phyloP scores from a whole-genome alignment of 257 asterid genomes.

The Ilex asprella region DNA sequence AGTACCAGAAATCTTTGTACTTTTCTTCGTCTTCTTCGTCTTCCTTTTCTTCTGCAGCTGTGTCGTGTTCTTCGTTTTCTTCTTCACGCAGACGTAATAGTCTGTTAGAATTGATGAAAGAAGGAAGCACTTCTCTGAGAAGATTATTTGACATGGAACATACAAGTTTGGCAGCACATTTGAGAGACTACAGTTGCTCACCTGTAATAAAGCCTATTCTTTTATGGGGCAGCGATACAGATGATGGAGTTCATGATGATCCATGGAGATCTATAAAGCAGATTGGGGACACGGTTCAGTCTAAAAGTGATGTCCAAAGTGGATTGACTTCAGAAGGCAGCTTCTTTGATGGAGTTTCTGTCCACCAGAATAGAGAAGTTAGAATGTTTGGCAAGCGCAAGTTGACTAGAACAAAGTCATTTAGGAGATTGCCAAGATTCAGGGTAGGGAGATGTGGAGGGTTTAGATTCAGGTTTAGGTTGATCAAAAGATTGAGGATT shows the following conservation, averaged over 20 bases:
- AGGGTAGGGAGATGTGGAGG: conserved; percentile 43
- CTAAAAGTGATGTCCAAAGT: conserved; percentile 14
- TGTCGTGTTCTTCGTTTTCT: conserved; percentile 28
- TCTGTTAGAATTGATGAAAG: conserved; percentile 55
- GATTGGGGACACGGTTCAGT: conserved; percentile 11
- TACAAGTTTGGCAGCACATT: conserved; percentile 45
- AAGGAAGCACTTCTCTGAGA: conserved; percentile 58
- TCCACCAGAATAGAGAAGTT: not conserved
- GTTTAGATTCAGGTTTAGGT: not conserved
- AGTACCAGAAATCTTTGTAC: conserved; percentile 51
- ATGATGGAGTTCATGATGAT: conserved; percentile 37
- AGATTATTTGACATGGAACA: conserved; percentile 71
- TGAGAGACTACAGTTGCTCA: conserved; percentile 56
- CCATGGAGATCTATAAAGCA: conserved; percentile 40
- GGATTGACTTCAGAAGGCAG: conserved; percentile 15
- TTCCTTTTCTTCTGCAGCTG: conserved; percentile 16
- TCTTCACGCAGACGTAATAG: conserved; percentile 31
- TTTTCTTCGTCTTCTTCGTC: conserved; percentile 22
- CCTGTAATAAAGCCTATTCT: conserved; percentile 37
- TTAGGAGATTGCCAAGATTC: conserved; percentile 42
- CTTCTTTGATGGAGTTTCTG: conserved; percentile 2
- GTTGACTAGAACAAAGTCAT: conserved; percentile 42
- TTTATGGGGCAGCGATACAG: conserved; percentile 35
- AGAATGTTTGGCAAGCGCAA: conserved; percentile 13
- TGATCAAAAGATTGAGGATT: no score